Evolutionary conservation across 352 stramenopile genomes (phyloP), one percentile per base, ranked within the genome.

Genomic region (Phytophthora syringae): DNA sequence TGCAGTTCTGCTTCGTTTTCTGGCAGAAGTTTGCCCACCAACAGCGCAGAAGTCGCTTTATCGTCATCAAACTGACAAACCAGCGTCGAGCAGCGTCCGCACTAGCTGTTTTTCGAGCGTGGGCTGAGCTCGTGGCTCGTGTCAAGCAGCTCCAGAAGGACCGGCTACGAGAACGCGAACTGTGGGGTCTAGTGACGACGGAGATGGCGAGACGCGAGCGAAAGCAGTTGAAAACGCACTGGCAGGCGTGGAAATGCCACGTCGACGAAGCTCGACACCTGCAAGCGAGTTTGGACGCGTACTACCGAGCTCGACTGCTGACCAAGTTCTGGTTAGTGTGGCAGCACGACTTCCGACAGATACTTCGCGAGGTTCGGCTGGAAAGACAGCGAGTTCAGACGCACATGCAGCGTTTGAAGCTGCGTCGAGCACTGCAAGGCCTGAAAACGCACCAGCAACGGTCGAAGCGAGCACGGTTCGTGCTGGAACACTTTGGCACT

Each of bases 251-350:
- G 83, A 53, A 63, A 20, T 47, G 63, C 18, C 53, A 73, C 24
- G 61, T 84, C 1, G 66, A 79, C 1, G 71, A 81, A 50, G 65
- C 78, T 52, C 71, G 55, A 1, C 63, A 88, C 27, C 45, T 92
- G n/a, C 52, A 73, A 2, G n/a, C 55, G 5, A 92, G 83, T 25
- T 43, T 86, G 0, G 61, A 71, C 4, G 51, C 69, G 13, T 92
- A 90, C 45, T 55, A 81, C 30, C 72, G 66, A 43, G 81, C 83
- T 4, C 68, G 78, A 0, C 7, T 88, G n/a, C 34, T 90, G 11
- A 90, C 81, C 0, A 89, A 86, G 49, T 79, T 69, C 48, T 92
- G 83, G 83, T 43, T 89, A 7, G 34, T 82, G 7, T 92, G 83
- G 83, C 52, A 55, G 5, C 79, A 86, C 36, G 83, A 90, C 44